Base-by-base conservation (phyloP, 108 stramenopile genomes). In the Nitzschia sp. region DNA sequence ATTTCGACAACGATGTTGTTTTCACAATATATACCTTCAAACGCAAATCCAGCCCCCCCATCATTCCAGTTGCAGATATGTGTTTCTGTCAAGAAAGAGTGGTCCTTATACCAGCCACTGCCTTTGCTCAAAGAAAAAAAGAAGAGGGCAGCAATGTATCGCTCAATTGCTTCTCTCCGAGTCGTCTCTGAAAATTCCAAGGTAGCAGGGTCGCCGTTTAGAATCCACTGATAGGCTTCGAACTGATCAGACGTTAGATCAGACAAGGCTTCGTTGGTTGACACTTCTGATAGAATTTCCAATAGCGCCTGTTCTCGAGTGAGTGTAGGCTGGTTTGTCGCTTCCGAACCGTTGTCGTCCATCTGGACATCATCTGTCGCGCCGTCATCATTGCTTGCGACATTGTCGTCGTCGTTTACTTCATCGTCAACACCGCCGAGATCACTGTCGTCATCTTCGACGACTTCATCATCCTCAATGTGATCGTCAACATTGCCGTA, bases 41-140 rank as follows among this genome's bases (percentile, higher is more conserved):
- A 46, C 11, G 61, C 41, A 20, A 38, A 62, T 20, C 61, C 61
- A 11, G 17, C 43, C 19, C 15, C 67, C 0, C 67, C 67, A 40
- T 68, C 42, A 40, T 68, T 68, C 67, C 67, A 68, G 11, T 57
- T 40, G 34, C 67, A 68, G 3, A 57, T 57, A 5, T 39, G 43
- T 2, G 10, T 19, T 1, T 42, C 54, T 12, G 67, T 48, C 26
- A 71, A 25, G 34, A 71, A 71, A 7, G 10, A 10, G 62, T 53
- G 41, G n/a, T 37, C 11, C 19, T 53, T 9, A 6, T 42, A 51
- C 70, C 70, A 71, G 0, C 26, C 70, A 19, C 42, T 50, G 12
- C 82, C 82, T 26, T 66, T 60, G 37, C 10, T 62, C 12, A 75
- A 69, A 8, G 82, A 24, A 62, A 72, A 83, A 66, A 70, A 83